These are phyloP conservation scores for Aspergillus olivimuriae DNA, from an alignment of 495 filamentous ascomycete genomes.

Conservation along the genomic window DNA sequence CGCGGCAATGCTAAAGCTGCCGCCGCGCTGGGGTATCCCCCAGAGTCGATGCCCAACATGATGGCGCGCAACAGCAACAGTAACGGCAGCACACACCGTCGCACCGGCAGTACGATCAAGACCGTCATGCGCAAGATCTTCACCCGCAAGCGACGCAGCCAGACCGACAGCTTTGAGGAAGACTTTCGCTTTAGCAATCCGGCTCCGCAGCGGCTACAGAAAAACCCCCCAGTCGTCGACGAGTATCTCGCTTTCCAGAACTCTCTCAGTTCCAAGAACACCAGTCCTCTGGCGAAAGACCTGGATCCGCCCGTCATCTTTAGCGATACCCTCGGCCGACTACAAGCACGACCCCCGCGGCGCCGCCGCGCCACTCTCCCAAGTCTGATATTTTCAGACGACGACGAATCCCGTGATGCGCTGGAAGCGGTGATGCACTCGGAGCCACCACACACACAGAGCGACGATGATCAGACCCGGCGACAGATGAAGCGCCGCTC, in stretches of 20 bases:
- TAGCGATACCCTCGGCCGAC: conserved; percentile 16
- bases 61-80: conserved; percentile 16
- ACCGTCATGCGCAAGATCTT: conserved; percentile 46
- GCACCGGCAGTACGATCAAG: conserved; percentile 39
- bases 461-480: conserved; percentile 16
- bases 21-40: conserved; percentile 2
- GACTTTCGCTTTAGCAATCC: conserved; percentile 10
- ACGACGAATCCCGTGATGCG: conserved; percentile 31
- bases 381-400: conserved; percentile 36
- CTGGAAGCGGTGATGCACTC: conserved; percentile 17
- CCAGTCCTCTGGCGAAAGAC: conserved; percentile 21
- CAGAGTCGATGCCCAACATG: conserved; percentile 17
- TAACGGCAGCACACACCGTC: conserved; percentile 30
- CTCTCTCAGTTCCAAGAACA: conserved; percentile 21
- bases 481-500: conserved; percentile 24
- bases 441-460: conserved; percentile 7
- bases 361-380: conserved; percentile 39
- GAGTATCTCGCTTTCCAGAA: conserved; percentile 14
- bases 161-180: conserved; percentile 29
- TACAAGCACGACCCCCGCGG: conserved; percentile 17
- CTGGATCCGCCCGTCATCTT: conserved; percentile 17
- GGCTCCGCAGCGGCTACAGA: neutral
- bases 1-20: conserved; percentile 4
- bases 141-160: conserved; percentile 36
- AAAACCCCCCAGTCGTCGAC: neutral